phyloP scores from a whole-genome alignment of 345 rosid species.

The Citrus medica region DNA sequence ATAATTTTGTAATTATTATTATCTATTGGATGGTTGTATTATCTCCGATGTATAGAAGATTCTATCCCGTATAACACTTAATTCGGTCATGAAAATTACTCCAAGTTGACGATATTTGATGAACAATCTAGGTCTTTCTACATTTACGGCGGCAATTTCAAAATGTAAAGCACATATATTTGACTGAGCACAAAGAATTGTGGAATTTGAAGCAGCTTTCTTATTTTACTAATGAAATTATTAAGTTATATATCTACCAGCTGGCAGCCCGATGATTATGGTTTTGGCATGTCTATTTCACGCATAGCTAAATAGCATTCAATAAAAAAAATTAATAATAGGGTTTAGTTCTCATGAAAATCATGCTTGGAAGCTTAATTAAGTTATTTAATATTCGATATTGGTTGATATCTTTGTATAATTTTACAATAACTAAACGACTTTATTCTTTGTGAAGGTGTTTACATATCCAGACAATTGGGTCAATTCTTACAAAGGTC shows the following conservation, averaged over 20 bases:
- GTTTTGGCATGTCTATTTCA: background rate
- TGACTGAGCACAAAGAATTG: background rate
- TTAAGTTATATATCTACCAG: background rate
- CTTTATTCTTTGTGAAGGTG: background rate
- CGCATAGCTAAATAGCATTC: background rate
- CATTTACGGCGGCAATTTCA: background rate
- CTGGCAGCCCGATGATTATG: background rate
- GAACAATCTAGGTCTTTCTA: background rate
- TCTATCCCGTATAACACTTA: too few species aligned
- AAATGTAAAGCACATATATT: background rate
- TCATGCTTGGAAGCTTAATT: background rate
- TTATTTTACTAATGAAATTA: background rate
- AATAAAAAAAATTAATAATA: background rate
- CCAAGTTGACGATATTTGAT: background rate
- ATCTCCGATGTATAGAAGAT: too few species aligned
- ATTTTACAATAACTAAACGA: background rate
- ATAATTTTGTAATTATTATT: too few species aligned
- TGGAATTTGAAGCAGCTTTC: constrained; percentile 6
- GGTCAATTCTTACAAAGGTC: constrained; percentile 10
- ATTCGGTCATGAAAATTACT: background rate
- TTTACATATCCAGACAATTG: background rate
- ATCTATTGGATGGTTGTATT: too few species aligned
- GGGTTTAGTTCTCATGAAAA: background rate
- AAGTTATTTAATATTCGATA: background rate
- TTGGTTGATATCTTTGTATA: background rate